Base-by-base conservation (phyloP, 371 early-diverging fungal genomes). In the Vairimorpha necatrix region DNA sequence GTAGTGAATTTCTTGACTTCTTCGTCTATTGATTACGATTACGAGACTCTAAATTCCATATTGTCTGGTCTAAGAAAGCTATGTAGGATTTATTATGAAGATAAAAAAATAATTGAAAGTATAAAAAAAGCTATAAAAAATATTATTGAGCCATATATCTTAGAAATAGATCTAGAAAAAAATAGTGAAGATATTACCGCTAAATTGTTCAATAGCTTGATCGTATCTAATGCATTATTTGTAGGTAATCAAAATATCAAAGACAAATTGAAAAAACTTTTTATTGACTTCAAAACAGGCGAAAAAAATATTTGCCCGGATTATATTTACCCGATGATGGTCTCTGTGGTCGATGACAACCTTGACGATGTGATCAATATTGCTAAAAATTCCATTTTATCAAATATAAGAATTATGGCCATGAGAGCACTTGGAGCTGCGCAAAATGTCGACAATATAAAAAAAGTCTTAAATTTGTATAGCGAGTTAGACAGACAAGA, bases 321-420 rank as follows among this genome's bases (percentile, higher is more conserved):
- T 36, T 63, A 63, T 63, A 4, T 36, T 22, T 34, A 34, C 9
- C 1, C 63, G 7, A 62, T 72, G 65, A 42, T 62, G 13, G 28
- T 24, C 9, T 56, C 53, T 24, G 61, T 72, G 20, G 72, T 62
- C 11, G 72, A 72, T 48, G 72, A 72, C 0, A 60, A 62, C 18
- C 20, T 72, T 48, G 63, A 63, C 13, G n/a, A 60, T 14, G 30
- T 72, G 16, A 62, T 72, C 9, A 22, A 63, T 16, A 7, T 36
- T 30, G 38, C 56, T 20, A 30, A n/a, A 47, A 48, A 22, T 0
- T 33, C 62, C 14, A 32, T n/a, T 0, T 47, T 20, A 32, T 34
- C 71, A 61, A 63, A 36, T 20, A 32, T 38, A 0, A 39, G 63
- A 32, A 0, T 34, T 24, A 36, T 26, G 33, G 58, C 53, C 0